Base-by-base conservation (phyloP, 495 filamentous ascomycete genomes). In the Aspergillus nidulans region DNA sequence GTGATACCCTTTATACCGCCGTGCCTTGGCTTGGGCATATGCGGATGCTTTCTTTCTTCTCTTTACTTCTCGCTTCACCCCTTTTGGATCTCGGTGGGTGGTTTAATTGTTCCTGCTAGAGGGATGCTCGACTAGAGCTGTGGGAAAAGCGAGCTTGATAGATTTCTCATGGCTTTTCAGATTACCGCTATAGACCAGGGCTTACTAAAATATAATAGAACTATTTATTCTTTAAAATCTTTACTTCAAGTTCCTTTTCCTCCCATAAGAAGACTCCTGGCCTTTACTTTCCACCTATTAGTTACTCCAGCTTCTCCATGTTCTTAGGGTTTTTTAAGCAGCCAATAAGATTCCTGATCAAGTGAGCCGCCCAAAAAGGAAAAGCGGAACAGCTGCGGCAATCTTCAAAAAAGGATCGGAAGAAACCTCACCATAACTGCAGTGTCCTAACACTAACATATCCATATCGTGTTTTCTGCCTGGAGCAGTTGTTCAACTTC, bases 401-500 rank as follows among this genome's bases (percentile, higher is more conserved):
- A 49, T 49, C 64, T 63, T 68, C 64, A 59, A 66, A 71, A 59
- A 52, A 57, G 50, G 64, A 61, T 67, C 65, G 67, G 67, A 70
- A 67, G 68, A 72, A 71, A 68, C 69, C 69, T 70, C 63, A 64
- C 61, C 53, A 53, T 66, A 60, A 59, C 44, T 45, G 55, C 44
- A 50, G 43, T 32, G 52, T 51, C 39, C 42, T 38, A 34, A 34
- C 30, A 34, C 36, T 26, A 55, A 20, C 41, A 39, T 42, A 25
- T 26, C 38, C 28, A 45, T 56, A 58, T 59, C 49, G 44, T 58
- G 42, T 49, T 60, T 23, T 70, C 72, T 77, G 74, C 74, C 72
- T 74, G 74, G 74, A 67, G 74, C 74, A 75, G 74, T 73, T 50
- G 36, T 49, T 59, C 36, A 38, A 24, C 32, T 32, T 59, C 52